Evolutionary conservation across 2,329 filamentous ascomycete genomes (phyloP), one percentile per base, ranked within the genome.

Genomic region (Xylaria sp.): DNA sequence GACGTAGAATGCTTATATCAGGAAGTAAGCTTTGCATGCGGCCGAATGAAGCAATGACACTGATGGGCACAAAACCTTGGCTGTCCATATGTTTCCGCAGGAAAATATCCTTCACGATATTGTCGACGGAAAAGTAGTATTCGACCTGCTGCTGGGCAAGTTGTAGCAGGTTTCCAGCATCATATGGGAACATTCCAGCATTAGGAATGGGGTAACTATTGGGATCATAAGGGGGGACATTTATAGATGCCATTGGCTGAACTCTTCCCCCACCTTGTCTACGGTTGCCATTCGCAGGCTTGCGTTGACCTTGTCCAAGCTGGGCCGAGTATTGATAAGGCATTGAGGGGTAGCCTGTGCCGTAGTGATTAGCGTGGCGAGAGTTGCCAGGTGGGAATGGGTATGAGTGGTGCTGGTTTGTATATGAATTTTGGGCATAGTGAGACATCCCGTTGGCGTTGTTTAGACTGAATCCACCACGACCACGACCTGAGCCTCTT

Each of bases 121-220:
- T 99, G 73, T 97, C 92, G 28, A 97, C 86, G 0, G 94, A 98
- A 79, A 99, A 97, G 78, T 99, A 99, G 80, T 97, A 99, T 72
- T 97, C 92, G 38, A 93, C 85, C 73, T 84, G 80, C 67, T 74
- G 75, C 57, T 78, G 74, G 49, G 82, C 74, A 3, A 76, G 69
- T 38, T 82, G 57, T 40, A 72, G 53, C 15, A 78, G 55, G 8
- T 67, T 64, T 47, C 89, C 85, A 65, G 86, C 78, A 54, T 84
- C 87, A 65, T 81, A 57, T 28, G 49, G 31, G 57, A 56, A 64
- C 2, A 66, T 42, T 12, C 45, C 53, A 80, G 71, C 83, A 89
- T 7, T 86, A 82, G 56, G 85, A 83, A 64, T 80, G 84, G 81
- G 77, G 64, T 83, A 83, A 69, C 84, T 79, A 59, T 79, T 75